Conservation (phyloP, 2,329 filamentous ascomycete species). For the Aspergillus japonicus region DNA sequence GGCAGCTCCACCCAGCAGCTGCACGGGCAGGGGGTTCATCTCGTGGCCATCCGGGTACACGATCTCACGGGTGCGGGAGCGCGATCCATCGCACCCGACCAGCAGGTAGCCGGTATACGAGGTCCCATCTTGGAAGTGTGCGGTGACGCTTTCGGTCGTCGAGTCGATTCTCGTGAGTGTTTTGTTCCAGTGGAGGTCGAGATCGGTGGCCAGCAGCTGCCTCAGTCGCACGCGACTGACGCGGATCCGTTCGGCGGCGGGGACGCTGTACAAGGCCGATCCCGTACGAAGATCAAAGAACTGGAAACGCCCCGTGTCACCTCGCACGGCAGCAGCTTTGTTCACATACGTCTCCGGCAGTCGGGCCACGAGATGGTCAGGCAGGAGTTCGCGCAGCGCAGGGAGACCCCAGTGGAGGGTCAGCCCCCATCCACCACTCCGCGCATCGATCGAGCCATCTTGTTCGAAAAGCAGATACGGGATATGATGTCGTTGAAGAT, state of each 20-base stretch:
- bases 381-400: constrained; percentile 53
- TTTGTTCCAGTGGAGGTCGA: constrained; percentile 51
- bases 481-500: constrained; percentile 35
- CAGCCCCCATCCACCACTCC: constrained; percentile 60
- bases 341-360: constrained; percentile 56
- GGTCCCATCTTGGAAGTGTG: constrained; percentile 50
- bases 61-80: constrained; percentile 44
- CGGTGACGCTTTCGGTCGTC: constrained; percentile 37
- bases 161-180: constrained; percentile 35
- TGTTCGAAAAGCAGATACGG: constrained; percentile 43
- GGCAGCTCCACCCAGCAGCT: constrained; percentile 50
- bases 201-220: constrained; percentile 45
- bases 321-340: constrained; percentile 48
- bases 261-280: constrained; percentile 46
- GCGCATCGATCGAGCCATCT: constrained; percentile 46
- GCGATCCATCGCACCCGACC: constrained; percentile 53
- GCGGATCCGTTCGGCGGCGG: constrained; percentile 48
- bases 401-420: constrained; percentile 63
- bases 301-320: constrained; percentile 52
- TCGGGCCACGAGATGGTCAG: constrained; percentile 45
- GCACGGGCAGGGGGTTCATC: constrained; percentile 48
- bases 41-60: constrained; percentile 25
- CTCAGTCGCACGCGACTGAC: constrained; percentile 51
- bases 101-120: constrained; percentile 45
- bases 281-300: constrained; percentile 58